Conservation (phyloP, 805 yeast species). For the Candida ortonii region DNA sequence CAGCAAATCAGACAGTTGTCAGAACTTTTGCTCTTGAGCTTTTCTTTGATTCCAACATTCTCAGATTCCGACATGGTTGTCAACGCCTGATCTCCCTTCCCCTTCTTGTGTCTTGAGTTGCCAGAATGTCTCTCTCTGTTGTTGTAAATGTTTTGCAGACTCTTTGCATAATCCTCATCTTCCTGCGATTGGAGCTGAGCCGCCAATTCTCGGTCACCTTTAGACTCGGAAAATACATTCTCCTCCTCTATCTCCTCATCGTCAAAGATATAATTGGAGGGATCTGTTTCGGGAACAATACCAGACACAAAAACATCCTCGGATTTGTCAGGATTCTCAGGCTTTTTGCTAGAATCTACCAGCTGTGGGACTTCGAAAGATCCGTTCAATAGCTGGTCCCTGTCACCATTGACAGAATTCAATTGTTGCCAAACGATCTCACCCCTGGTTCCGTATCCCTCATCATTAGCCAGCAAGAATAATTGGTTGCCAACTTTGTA, state of each 20-base stretch:
- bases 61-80: too few relatives aligned
- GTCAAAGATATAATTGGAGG: background rate
- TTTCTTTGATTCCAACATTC: too few relatives aligned
- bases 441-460: slow-evolving; percentile 47
- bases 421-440: slow-evolving; percentile 83
- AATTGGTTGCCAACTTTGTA: slow-evolving; percentile 48
- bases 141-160: slow-evolving; percentile 25
- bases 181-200: slow-evolving; percentile 33
- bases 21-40: too few relatives aligned
- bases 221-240: slow-evolving; percentile 1
- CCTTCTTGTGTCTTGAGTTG: slow-evolving; percentile 1
- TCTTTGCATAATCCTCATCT: slow-evolving; percentile 30
- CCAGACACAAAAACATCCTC: too few relatives aligned
- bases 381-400: slow-evolving; percentile 70
- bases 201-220: slow-evolving; percentile 28
- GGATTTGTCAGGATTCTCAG: too few relatives aligned
- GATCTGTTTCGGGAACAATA: background rate
- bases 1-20: too few relatives aligned
- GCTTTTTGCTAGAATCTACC: too few relatives aligned
- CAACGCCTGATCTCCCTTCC: too few relatives aligned
- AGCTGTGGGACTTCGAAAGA: slow-evolving; percentile 53
- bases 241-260: slow-evolving; percentile 1
- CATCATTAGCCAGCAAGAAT: slow-evolving; percentile 71
- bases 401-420: slow-evolving; percentile 60
- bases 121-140: slow-evolving; percentile 1